phyloP scores from a whole-genome alignment of 176 grass and related monocot genomes.

The Saccharum spontaneum region DNA sequence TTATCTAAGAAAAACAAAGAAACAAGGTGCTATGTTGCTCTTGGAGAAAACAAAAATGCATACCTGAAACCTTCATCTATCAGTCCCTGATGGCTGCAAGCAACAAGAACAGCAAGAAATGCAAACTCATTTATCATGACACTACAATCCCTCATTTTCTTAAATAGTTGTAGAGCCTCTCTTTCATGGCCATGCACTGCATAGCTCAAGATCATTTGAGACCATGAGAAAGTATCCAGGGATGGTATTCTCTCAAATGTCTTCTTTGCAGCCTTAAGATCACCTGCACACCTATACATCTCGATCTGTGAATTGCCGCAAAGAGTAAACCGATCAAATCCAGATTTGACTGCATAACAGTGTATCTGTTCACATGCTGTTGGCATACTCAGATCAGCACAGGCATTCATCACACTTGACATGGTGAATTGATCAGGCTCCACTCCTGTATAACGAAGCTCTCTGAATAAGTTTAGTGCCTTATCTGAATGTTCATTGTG shows the following conservation, averaged over 20 bases:
- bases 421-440: constrained; percentile 50
- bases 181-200: constrained; percentile 56
- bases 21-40: background rate
- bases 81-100: constrained; percentile 58
- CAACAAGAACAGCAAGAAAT: constrained; percentile 69
- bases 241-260: constrained; percentile 48
- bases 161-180: constrained; percentile 56
- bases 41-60: background rate
- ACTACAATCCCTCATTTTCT: constrained; percentile 52
- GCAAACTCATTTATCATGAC: constrained; percentile 37
- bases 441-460: constrained; percentile 42
- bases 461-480: constrained; percentile 58
- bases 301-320: constrained; percentile 63
- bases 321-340: constrained; percentile 52
- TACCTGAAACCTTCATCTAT: constrained; percentile 68
- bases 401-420: constrained; percentile 55
- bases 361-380: constrained; percentile 62
- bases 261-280: constrained; percentile 55
- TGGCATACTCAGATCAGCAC: constrained; percentile 47
- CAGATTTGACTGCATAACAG: constrained; percentile 57
- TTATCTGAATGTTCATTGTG: constrained; percentile 44
- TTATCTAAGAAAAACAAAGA: constrained; percentile 16
- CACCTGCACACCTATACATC: constrained; percentile 70
- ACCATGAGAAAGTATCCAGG: constrained; percentile 64
- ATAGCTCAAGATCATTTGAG: constrained; percentile 59